These are phyloP conservation scores for Salisapilia sapeloensis DNA, from an alignment of 352 stramenopile species.

Conservation along the genomic window DNA sequence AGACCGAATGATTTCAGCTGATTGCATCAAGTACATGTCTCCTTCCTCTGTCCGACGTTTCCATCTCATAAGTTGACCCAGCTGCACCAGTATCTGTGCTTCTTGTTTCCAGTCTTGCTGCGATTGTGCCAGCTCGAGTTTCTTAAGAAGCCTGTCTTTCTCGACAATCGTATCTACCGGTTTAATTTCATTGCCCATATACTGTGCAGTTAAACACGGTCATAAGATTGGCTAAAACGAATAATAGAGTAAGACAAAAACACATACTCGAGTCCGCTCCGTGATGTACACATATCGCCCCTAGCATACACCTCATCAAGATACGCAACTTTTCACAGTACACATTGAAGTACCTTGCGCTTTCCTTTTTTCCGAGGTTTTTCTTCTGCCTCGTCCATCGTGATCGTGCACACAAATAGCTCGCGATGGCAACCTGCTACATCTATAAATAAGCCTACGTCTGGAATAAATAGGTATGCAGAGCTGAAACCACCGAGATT, in stretches of 20 bases:
- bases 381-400: too few species aligned
- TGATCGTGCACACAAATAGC: too few species aligned
- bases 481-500: too few species aligned
- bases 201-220: slow-evolving; percentile 11
- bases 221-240: background rate
- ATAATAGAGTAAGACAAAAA: background rate
- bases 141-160: slow-evolving; percentile 49
- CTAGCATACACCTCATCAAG: slow-evolving; percentile 7
- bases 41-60: slow-evolving; percentile 23
- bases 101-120: slow-evolving; percentile 43
- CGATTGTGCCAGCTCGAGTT: slow-evolving; percentile 18
- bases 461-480: too few species aligned
- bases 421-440: too few species aligned
- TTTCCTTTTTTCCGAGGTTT: too few species aligned
- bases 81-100: slow-evolving; percentile 34
- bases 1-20: slow-evolving; percentile 22
- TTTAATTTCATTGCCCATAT: slow-evolving; percentile 43
- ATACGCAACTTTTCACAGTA: too few species aligned
- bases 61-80: slow-evolving; percentile 69
- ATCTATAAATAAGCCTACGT: too few species aligned
- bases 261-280: slow-evolving; percentile 34
- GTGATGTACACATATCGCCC: slow-evolving; percentile 65
- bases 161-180: slow-evolving; percentile 56
- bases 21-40: slow-evolving; percentile 28
- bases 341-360: too few species aligned